Evolutionary conservation across 2,329 filamentous ascomycete species (phyloP).

Genomic region (Alternaria gansuensis): DNA sequence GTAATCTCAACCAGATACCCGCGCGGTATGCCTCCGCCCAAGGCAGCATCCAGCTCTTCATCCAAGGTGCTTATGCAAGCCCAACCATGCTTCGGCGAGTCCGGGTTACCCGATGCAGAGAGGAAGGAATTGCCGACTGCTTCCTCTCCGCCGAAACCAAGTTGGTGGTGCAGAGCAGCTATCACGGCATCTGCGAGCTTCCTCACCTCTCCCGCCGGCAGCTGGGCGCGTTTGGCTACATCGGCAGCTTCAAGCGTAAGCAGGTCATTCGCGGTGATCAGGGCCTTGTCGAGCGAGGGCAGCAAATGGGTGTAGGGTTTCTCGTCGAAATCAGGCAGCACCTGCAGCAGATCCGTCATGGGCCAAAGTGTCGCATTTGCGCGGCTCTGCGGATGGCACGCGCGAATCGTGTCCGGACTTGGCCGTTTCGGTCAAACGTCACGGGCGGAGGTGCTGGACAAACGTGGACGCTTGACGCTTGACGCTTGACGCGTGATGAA

Average conservation of each 20-base stretch:
- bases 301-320: slow-evolving; percentile 77
- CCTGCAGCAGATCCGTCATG: slow-evolving; percentile 86
- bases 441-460: slow-evolving; percentile 4
- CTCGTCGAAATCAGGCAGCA: slow-evolving; percentile 81
- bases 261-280: slow-evolving; percentile 82
- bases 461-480: slow-evolving; percentile 11
- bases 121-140: slow-evolving; percentile 27
- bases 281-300: slow-evolving; percentile 78
- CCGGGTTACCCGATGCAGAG: slow-evolving; percentile 20
- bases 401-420: slow-evolving; percentile 19
- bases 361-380: slow-evolving; percentile 40
- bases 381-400: slow-evolving; percentile 48
- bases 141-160: slow-evolving; percentile 55
- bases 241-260: slow-evolving; percentile 83
- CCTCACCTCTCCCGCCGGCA: slow-evolving; percentile 82
- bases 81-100: slow-evolving; percentile 53
- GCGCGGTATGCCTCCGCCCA: slow-evolving; percentile 81
- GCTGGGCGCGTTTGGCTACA: slow-evolving; percentile 83
- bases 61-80: slow-evolving; percentile 82
- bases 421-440: slow-evolving; percentile 12
- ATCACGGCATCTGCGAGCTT: slow-evolving; percentile 74
- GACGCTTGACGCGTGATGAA: slow-evolving; percentile 17
- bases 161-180: slow-evolving; percentile 71
- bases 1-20: slow-evolving; percentile 88
- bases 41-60: slow-evolving; percentile 70